Conservation (phyloP, 257 asterid genomes). For the Ocimum tenuiflorum region DNA sequence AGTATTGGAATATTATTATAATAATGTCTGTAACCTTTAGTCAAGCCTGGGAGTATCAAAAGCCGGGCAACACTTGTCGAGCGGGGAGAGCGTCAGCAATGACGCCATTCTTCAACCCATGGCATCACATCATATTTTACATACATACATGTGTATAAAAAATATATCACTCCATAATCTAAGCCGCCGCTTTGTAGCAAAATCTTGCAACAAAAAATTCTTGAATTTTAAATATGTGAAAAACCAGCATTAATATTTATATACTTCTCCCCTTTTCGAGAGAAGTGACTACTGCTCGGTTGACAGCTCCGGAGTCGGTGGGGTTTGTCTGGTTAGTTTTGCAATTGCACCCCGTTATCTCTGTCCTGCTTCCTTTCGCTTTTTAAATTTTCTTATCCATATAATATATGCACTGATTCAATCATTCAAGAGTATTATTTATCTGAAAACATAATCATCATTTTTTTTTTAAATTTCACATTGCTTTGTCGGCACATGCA, state of each 20-base stretch:
- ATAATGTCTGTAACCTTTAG: background rate
- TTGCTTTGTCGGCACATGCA: conserved; percentile 3
- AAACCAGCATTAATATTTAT: too few species aligned
- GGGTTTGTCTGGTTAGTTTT: conserved; percentile 10
- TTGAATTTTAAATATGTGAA: background rate
- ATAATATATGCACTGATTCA: background rate
- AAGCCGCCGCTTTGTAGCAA: background rate
- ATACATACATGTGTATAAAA: background rate
- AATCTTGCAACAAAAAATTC: background rate
- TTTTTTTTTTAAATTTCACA: background rate
- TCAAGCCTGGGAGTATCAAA: background rate
- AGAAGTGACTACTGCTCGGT: background rate
- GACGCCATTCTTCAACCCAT: conserved; percentile 3
- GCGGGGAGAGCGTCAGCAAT: conserved; percentile 18
- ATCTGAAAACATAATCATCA: background rate
- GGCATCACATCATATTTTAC: background rate
- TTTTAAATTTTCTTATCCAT: too few species aligned
- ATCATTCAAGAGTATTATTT: background rate
- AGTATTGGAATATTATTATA: background rate
- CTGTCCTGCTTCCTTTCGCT: background rate
- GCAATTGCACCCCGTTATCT: background rate
- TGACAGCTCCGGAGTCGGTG: conserved; percentile 4
- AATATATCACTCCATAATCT: background rate
- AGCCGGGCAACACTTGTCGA: conserved; percentile 15
- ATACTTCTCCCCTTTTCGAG: too few species aligned